Evolutionary conservation across 495 filamentous ascomycete species (phyloP).

Genomic region (Elasticomyces elasticus): DNA sequence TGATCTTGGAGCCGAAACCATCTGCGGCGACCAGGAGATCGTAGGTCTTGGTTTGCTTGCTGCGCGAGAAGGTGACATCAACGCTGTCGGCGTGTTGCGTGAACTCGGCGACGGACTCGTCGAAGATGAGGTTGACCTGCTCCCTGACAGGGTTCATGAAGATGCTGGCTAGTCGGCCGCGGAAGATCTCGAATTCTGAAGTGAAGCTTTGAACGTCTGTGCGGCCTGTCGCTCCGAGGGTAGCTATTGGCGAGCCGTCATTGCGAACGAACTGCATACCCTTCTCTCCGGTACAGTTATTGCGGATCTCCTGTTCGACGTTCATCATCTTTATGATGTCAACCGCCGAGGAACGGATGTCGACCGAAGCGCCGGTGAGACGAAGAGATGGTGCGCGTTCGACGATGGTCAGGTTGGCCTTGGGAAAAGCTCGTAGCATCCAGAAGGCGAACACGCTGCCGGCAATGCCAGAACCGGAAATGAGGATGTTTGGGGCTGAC

Average conservation of each 20-base stretch:
- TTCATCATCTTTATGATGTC: slow-evolving; percentile 22
- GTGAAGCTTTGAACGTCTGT: slow-evolving; percentile 15
- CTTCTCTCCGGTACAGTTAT: slow-evolving; percentile 20
- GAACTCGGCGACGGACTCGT: slow-evolving; percentile 18
- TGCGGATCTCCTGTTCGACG: slow-evolving; percentile 18
- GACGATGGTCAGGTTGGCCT: slow-evolving; percentile 22
- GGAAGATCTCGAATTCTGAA: slow-evolving; percentile 23
- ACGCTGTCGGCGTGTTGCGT: slow-evolving; percentile 15
- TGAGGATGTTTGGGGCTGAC: slow-evolving; percentile 16
- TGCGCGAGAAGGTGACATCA: slow-evolving; percentile 17
- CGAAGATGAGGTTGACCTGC: slow-evolving; percentile 16
- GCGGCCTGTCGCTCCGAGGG: slow-evolving; percentile 12
- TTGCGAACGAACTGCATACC: slow-evolving; percentile 16
- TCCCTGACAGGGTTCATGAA: slow-evolving; percentile 19
- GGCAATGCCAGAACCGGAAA: slow-evolving; percentile 18
- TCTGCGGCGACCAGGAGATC: slow-evolving; percentile 27
- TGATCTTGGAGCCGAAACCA: slow-evolving; percentile 19
- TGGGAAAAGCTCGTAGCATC: slow-evolving; percentile 10
- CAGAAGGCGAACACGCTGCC: slow-evolving; percentile 20
- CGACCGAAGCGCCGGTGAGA: slow-evolving; percentile 21
- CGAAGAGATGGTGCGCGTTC: slow-evolving; percentile 23
- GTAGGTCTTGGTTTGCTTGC: slow-evolving; percentile 12
- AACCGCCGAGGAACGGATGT: slow-evolving; percentile 24
- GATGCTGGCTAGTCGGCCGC: slow-evolving; percentile 21
- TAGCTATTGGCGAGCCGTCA: slow-evolving; percentile 15